A percentile compares a stretch with the other conserved stretches of the same genome.
Conservation (phyloP, 805 yeast species). For the Yarrowia sp. region DNA sequence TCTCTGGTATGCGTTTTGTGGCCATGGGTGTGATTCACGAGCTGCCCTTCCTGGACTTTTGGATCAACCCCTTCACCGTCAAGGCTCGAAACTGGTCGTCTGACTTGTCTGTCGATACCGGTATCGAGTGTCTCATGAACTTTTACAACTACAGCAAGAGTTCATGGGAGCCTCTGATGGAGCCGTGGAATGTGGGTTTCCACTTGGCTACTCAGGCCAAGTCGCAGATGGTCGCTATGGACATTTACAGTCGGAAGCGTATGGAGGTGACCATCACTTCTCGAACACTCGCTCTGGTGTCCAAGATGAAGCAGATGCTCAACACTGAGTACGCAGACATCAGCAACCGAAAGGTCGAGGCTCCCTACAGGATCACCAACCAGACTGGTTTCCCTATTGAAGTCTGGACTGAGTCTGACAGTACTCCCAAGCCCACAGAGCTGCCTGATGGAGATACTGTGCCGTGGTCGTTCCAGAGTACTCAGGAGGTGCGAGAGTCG, state of each 20-base stretch:
- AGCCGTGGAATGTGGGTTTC: constrained; percentile 77
- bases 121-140: constrained; percentile 65
- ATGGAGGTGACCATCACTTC: constrained; percentile 83
- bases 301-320: constrained; percentile 59
- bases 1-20: constrained; percentile 79
- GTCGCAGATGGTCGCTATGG: constrained; percentile 54
- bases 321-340: constrained; percentile 33
- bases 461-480: constrained; percentile 94
- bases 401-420: constrained; percentile 68
- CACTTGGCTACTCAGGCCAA: constrained; percentile 54
- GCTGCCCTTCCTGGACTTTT: constrained; percentile 79
- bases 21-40: constrained; percentile 90
- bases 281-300: constrained; percentile 70
- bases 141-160: constrained; percentile 85
- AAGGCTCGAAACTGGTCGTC: constrained; percentile 83
- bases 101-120: constrained; percentile 68
- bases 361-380: constrained; percentile 77
- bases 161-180: constrained; percentile 87
- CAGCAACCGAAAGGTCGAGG: constrained; percentile 54
- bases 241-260: constrained; percentile 68
- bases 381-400: constrained; percentile 82
- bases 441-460: constrained; percentile 49
- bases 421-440: constrained; percentile 30
- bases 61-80: constrained; percentile 65
- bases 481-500: constrained; percentile 82